Evolutionary conservation across 371 early-diverging fungal species (phyloP), one percentile per base, ranked within the genome.

Genomic region (Gilbertella persicaria): DNA sequence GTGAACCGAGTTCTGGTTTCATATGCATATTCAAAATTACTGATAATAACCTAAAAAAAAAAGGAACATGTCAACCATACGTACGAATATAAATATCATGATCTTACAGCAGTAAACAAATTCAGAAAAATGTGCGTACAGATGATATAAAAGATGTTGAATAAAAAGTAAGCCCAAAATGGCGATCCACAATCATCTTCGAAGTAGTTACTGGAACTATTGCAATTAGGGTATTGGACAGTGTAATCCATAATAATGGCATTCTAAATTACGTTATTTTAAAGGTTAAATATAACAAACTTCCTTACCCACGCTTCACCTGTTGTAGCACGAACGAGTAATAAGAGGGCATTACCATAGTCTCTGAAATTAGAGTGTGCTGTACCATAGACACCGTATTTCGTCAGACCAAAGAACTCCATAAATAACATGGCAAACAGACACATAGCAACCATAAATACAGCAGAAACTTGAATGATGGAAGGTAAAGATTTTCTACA

Each of bases 81-180:
- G 16, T 25, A 29, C 5, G 17, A 9, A 6, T 23, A 51, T 21
- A 19, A 42, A 8, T 16, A 12, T 20, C 41, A 13, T 4, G 1
- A n/a, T 35, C 65, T 64, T 70, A 83, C 83, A 40, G 81, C 83
- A 51, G 75, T 80, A 39, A 83, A 83, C 60, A 83, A 62, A 61
- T 83, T 83, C 41, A 83, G 55, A 36, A 83, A 70, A 19, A 83
- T 81, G 41, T 83, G 81, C 2, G 83, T 81, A 49, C 81, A 81
- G 17, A 79, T 60, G 43, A 83, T 72, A 33, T 83, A 83, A 38
- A 79, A 83, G 8, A 73, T 56, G 37, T 80, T 53, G 35, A 80
- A 83, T 49, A 83, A 44, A 26, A 80, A 62, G 30, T 76, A 81
- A 0, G 81, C 76, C 83, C 83, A 83, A 4, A 65, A 58, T 0